A percentile compares a stretch with the other conserved stretches of the same genome.
phyloP scores from a whole-genome alignment of 2,329 filamentous ascomycete genomes.

The Diplocarpon mali region DNA sequence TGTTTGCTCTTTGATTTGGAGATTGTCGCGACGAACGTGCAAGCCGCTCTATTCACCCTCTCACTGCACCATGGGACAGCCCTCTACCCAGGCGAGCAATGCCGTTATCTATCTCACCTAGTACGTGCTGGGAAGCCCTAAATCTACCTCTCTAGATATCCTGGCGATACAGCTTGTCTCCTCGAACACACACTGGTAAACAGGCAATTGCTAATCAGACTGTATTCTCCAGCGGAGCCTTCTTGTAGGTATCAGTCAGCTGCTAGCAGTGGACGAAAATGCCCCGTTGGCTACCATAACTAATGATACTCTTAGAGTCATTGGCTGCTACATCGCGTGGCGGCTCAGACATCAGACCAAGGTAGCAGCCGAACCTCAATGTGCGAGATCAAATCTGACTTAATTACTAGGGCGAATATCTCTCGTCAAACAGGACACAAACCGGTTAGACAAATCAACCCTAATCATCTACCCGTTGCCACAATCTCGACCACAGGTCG shows the following conservation, averaged over 20 bases:
- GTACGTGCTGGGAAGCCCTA: no score
- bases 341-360: constrained; percentile 35
- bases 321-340: constrained; percentile 50
- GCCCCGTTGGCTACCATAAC: background rate
- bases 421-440: constrained; percentile 71
- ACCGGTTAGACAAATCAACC: constrained; percentile 50
- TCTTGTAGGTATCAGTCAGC: constrained; percentile 46
- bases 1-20: no score
- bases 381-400: constrained; percentile 3
- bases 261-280: background rate
- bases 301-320: constrained; percentile 35
- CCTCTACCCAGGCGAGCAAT: constrained; percentile 65
- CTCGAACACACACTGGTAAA: no score
- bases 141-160: no score
- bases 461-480: background rate
- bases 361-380: constrained; percentile 9
- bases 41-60: no score
- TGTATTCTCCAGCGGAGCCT: constrained; percentile 36
- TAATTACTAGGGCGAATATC: constrained; percentile 43
- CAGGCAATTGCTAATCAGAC: no score
- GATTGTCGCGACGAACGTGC: no score
- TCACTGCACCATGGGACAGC: constrained; percentile 52
- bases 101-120: constrained; percentile 76
- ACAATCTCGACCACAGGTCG: background rate
- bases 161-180: no score